Evolutionary conservation across 257 asterid genomes (phyloP).

Genomic region (Ilex aquifolium): DNA sequence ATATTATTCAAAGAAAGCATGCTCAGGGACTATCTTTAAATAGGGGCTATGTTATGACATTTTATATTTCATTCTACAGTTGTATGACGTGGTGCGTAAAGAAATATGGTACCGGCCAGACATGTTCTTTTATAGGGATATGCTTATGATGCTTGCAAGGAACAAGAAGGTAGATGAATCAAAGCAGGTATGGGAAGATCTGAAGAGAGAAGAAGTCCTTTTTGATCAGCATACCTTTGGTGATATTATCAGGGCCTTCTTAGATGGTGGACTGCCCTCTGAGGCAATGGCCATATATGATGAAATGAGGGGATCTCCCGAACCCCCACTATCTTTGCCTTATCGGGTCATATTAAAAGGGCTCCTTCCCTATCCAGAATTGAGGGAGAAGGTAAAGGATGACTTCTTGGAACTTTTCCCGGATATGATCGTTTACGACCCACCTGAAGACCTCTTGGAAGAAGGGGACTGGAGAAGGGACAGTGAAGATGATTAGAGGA

Average conservation of each 20-base stretch:
- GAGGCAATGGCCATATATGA: slow-evolving; percentile 81
- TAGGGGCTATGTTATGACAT: slow-evolving; percentile 4
- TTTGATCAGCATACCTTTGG: slow-evolving; percentile 97
- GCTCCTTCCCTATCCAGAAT: slow-evolving; percentile 62
- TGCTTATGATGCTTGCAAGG: slow-evolving; percentile 95
- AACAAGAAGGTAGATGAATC: slow-evolving; percentile 65
- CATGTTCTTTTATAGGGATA: slow-evolving; percentile 87
- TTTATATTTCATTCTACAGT: slow-evolving; percentile 25
- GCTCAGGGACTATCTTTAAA: slow-evolving; percentile 1
- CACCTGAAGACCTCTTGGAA: slow-evolving; percentile 69
- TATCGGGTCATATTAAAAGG: slow-evolving; percentile 86
- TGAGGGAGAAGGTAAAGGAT: slow-evolving; percentile 87
- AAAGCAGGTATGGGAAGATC: slow-evolving; percentile 69
- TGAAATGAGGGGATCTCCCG: slow-evolving; percentile 84
- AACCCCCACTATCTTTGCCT: slow-evolving; percentile 72
- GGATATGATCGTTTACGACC: slow-evolving; percentile 70
- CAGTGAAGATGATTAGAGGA: slow-evolving; percentile 40
- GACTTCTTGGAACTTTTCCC: slow-evolving; percentile 87
- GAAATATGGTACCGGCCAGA: slow-evolving; percentile 95
- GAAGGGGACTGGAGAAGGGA: slow-evolving; percentile 39
- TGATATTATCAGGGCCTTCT: slow-evolving; percentile 80
- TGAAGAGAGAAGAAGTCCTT: slow-evolving; percentile 65
- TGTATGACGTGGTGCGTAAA: slow-evolving; percentile 69
- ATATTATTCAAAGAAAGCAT: neutral
- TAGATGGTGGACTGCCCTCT: slow-evolving; percentile 51